Conservation (phyloP, 257 asterid genomes). For the Orobanche coerulescens region DNA sequence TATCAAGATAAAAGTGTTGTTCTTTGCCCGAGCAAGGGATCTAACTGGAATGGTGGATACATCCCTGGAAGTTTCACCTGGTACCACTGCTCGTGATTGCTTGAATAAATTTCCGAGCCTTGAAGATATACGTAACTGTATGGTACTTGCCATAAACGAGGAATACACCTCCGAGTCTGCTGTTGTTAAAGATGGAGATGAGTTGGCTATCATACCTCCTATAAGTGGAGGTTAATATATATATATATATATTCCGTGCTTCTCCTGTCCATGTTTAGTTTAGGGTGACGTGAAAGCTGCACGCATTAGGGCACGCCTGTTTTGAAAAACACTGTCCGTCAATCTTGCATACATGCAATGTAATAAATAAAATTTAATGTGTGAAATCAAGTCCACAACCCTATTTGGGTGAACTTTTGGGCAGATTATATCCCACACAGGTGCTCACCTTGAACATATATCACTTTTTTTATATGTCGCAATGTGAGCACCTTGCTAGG, state of each 20-base stretch:
- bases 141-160: conserved; percentile 80
- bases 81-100: conserved; percentile 68
- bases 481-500: too few relatives aligned
- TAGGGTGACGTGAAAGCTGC: not conserved
- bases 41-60: conserved; percentile 59
- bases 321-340: not conserved
- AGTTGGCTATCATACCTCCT: conserved; percentile 92
- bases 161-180: conserved; percentile 62
- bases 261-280: not conserved
- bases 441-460: too few relatives aligned
- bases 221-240: conserved; percentile 74
- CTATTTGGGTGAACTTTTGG: too few relatives aligned
- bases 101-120: conserved; percentile 60
- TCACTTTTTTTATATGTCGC: too few relatives aligned
- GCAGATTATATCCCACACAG: too few relatives aligned
- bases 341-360: too few relatives aligned
- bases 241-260: too few relatives aligned
- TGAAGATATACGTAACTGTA: conserved; percentile 73
- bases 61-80: conserved; percentile 52
- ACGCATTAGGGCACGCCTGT: not conserved
- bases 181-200: conserved; percentile 65
- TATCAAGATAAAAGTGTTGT: conserved; percentile 57
- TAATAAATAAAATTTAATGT: too few relatives aligned
- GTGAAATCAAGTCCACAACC: too few relatives aligned
- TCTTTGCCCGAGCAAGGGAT: conserved; percentile 86